These are phyloP conservation scores for Botrytis aclada DNA, from an alignment of 2,329 filamentous ascomycete species.

Conservation along the genomic window DNA sequence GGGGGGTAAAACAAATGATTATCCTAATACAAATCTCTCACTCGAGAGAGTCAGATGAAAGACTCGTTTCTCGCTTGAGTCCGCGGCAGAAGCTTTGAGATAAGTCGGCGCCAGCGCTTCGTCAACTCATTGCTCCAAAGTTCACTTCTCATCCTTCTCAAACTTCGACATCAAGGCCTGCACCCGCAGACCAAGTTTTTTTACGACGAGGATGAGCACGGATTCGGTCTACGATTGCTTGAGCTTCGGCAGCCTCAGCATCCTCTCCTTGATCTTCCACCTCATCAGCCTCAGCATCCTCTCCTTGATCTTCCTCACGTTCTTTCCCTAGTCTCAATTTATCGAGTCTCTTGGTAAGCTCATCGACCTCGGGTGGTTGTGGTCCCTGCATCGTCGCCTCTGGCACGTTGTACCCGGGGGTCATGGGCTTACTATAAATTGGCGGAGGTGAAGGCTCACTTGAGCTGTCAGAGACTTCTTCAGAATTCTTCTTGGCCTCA, in stretches of 20 bases:
- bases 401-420: background rate
- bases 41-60: background rate
- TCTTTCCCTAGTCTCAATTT: background rate
- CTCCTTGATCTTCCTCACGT: background rate
- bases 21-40: background rate
- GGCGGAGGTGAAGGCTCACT: background rate
- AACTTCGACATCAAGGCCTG: background rate
- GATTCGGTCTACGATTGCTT: background rate
- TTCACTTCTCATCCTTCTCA: background rate
- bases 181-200: background rate
- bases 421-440: background rate
- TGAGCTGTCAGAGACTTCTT: background rate
- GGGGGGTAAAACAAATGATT: background rate
- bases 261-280: background rate
- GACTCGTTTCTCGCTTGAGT: background rate
- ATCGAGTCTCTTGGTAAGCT: background rate
- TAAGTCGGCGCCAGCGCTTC: background rate
- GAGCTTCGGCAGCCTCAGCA: background rate
- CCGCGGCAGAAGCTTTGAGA: background rate
- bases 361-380: background rate
- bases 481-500: background rate
- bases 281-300: background rate
- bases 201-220: background rate
- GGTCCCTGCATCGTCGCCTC: background rate
- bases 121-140: background rate